Conservation (phyloP, 2,329 filamentous ascomycete species). For the Aspergillus luchuensis region DNA sequence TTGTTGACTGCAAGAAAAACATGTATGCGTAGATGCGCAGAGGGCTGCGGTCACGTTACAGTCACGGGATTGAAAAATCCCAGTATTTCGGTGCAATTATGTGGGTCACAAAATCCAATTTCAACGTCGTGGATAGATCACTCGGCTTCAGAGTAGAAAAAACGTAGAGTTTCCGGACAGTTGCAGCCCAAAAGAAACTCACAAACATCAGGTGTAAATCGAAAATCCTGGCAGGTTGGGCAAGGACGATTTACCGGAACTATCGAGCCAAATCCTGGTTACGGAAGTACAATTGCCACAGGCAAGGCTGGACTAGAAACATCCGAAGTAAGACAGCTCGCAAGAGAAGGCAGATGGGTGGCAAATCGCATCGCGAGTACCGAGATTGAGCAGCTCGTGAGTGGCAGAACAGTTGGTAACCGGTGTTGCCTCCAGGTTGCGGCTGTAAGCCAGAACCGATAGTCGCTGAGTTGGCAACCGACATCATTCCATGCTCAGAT, state of each 20-base stretch:
- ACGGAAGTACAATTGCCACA: constrained; percentile 26
- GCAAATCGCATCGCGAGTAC: constrained; percentile 30
- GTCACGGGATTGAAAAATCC: constrained; percentile 45
- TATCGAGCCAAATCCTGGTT: constrained; percentile 31
- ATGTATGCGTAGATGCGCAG: constrained; percentile 34
- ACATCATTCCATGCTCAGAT: constrained; percentile 26
- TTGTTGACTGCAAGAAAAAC: constrained; percentile 33
- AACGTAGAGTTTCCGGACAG: constrained; percentile 10
- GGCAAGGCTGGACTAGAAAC: constrained; percentile 22
- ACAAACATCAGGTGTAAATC: not conserved
- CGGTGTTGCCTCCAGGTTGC: constrained; percentile 18
- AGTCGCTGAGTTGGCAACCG: constrained; percentile 36
- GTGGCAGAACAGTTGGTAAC: constrained; percentile 19
- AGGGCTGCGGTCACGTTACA: constrained; percentile 36
- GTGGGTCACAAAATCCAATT: constrained; percentile 43
- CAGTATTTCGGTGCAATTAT: constrained; percentile 39
- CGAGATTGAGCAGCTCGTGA: constrained; percentile 25
- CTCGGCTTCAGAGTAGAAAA: constrained; percentile 4
- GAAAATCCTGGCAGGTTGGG: constrained; percentile 26
- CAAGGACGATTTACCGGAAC: constrained; percentile 23
- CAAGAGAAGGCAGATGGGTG: constrained; percentile 31
- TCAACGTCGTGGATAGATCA: constrained; percentile 35
- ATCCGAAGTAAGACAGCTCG: constrained; percentile 28
- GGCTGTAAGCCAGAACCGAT: constrained; percentile 25
- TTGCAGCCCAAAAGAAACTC: not conserved